A percentile compares a stretch with the other conserved stretches of the same genome.
These are phyloP conservation scores for Aspergillus sp. DNA, from an alignment of 2,329 filamentous ascomycete species.

Conservation along the genomic window DNA sequence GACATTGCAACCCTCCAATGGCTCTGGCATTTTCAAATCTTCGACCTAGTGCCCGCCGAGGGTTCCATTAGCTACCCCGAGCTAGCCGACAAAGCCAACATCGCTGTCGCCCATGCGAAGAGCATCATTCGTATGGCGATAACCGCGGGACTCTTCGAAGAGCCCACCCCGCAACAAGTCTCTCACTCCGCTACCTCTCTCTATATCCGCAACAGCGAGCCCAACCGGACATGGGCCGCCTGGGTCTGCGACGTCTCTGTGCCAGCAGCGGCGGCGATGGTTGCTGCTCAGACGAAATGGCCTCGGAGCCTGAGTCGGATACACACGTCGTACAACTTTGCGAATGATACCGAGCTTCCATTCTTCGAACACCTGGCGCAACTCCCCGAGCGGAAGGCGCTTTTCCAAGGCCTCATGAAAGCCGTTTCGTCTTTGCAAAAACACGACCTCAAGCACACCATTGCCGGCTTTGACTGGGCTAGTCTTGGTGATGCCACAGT, in stretches of 20 bases:
- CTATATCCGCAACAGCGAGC: constrained; percentile 39
- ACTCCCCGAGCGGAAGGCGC: constrained; percentile 44
- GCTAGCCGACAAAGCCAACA: constrained; percentile 28
- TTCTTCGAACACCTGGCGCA: constrained; percentile 40
- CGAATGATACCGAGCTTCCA: constrained; percentile 30
- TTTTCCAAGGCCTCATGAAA: constrained; percentile 61
- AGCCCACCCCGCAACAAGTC: constrained; percentile 55
- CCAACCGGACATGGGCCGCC: constrained; percentile 55
- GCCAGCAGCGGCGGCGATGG: constrained; percentile 22
- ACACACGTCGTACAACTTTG: constrained; percentile 34
- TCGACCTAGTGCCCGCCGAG: constrained; percentile 31
- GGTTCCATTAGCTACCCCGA: constrained; percentile 30
- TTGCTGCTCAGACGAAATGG: constrained; percentile 29
- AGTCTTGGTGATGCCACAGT: constrained; percentile 54
- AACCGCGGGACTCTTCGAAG: constrained; percentile 61
- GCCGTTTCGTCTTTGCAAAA: constrained; percentile 60
- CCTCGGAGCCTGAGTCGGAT: constrained; percentile 24
- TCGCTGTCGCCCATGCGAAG: constrained; percentile 32
- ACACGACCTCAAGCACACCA: constrained; percentile 58
- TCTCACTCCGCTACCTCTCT: constrained; percentile 61
- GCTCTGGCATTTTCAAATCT: constrained; percentile 38
- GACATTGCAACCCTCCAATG: constrained; percentile 24
- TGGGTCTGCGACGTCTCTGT: constrained; percentile 47
- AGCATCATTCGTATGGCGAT: constrained; percentile 59
- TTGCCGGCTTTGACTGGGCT: constrained; percentile 60